Conservation (phyloP, 2,329 filamentous ascomycete species). For the Aphanoascus verrucosus region DNA sequence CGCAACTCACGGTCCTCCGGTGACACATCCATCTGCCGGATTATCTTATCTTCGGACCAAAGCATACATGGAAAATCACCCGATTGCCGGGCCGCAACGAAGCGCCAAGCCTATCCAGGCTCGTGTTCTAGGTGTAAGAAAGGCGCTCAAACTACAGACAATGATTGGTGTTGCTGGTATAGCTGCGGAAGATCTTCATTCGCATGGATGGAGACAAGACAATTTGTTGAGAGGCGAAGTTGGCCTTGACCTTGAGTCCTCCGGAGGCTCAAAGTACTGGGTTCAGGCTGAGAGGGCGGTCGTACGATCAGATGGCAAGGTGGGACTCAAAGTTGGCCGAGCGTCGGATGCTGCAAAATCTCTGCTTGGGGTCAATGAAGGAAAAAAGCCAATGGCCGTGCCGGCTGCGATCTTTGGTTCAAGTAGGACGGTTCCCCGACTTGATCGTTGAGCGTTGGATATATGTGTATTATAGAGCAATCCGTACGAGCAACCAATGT, state of each 20-base stretch:
- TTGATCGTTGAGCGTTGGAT: constrained; percentile 1
- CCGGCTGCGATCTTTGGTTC: constrained; percentile 4
- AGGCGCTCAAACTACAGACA: constrained; percentile 16
- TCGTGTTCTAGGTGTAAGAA: constrained; percentile 45
- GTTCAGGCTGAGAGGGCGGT: constrained; percentile 40
- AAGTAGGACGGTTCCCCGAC: constrained; percentile 1
- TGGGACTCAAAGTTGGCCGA: constrained; percentile 27
- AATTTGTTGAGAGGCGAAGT: constrained; percentile 34
- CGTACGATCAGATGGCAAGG: constrained; percentile 37
- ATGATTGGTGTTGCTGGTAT: constrained; percentile 35
- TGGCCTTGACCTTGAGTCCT: constrained; percentile 35
- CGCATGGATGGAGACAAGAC: constrained; percentile 26
- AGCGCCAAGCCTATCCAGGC: constrained; percentile 44
- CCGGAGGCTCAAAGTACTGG: constrained; percentile 45
- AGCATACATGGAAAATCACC: constrained; percentile 48
- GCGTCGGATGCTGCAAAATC: constrained; percentile 12
- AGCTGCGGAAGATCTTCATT: constrained; percentile 30
- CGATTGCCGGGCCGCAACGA: constrained; percentile 49
- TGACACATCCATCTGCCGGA: constrained; percentile 56
- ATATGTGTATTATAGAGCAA: background rate
- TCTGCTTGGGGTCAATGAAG: constrained; percentile 9
- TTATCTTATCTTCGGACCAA: constrained; percentile 50
- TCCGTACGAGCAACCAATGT: background rate
- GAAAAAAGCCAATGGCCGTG: constrained; percentile 1
- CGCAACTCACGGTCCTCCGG: constrained; percentile 41